Base-by-base conservation (phyloP, 1,284 basidiomycete genomes). In the Pterula multifida region DNA sequence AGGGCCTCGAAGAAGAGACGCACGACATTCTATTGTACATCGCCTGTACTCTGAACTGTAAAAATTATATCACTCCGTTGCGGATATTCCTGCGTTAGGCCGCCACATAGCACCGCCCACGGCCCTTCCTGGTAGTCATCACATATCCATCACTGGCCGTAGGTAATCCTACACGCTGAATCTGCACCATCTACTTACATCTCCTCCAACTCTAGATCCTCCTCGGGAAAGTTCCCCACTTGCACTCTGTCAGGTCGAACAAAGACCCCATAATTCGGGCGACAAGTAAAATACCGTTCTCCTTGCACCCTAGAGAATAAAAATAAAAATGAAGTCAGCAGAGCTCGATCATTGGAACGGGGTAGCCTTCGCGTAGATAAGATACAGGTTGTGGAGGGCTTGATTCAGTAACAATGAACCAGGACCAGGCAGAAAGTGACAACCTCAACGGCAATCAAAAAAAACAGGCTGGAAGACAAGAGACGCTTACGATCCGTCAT, bases 191-290 rank as follows among this genome's bases (percentile, higher is more conserved):
- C 63, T 61, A 55, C 55, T 65, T 72, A 88, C 72, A 90, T 87
- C 65, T 92, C 89, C 57, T 92, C 86, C 22, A 83, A 76, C 32
- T 83, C 64, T 51, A 90, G 69, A 49, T 91, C 88, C 58, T 87
- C 77, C 21, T 85, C 80, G 0, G 92, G 90, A 63, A 78, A 97
- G 63, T 98, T 87, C 1, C 95, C 94, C 3, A 90, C 73, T 39
- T 68, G 75, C 9, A 98, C 79, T 62, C 81, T 86, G 50, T 93
- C 90, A 0, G 90, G 81, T 50, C 86, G 79, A 11, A 95, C 88
- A 63, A 98, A 97, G 3, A 84, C 81, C 2, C 94, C 95, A 56
- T 86, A 84, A 49, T 82, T 85, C 2, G 78, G 75, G 47, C 65
- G 68, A 61, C 90, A 91, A 1, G 76, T 72, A 61, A 98, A 98